A percentile compares a stretch with the other conserved stretches of the same genome.
Evolutionary conservation across 2,329 filamentous ascomycete species (phyloP).

Genomic region (Fusarium mundagurra): DNA sequence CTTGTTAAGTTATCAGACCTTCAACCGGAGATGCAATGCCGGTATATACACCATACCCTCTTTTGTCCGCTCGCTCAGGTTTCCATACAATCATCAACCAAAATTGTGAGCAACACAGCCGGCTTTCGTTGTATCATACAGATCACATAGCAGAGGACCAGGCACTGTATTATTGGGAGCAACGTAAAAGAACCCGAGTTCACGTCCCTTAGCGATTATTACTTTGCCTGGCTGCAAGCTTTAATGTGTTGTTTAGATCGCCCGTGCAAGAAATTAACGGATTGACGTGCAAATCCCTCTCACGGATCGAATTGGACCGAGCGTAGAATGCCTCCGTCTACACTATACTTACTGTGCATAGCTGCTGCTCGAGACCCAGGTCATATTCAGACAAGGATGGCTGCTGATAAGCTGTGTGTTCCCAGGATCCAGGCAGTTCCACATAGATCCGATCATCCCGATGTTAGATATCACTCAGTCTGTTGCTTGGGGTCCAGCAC

Average conservation of each 20-base stretch:
- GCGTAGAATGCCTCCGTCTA: neutral
- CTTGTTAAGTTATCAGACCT: neutral
- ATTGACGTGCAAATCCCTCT: slow-evolving; percentile 5
- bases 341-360: neutral
- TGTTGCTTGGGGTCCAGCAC: neutral
- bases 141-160: neutral
- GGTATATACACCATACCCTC: neutral
- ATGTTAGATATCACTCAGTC: neutral
- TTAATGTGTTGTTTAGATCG: neutral
- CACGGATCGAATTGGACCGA: neutral
- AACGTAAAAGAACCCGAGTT: neutral
- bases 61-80: neutral
- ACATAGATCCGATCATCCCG: neutral
- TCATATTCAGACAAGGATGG: neutral
- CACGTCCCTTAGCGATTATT: neutral
- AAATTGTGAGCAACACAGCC: neutral
- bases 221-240: slow-evolving; percentile 1
- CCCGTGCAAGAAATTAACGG: neutral
- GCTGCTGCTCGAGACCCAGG: neutral
- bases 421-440: neutral
- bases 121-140: neutral
- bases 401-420: neutral
- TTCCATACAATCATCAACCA: neutral
- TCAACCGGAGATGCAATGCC: neutral
- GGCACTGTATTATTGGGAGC: neutral